phyloP scores from a whole-genome alignment of 2,329 filamentous ascomycete genomes.

The Ascochyta pisi region DNA sequence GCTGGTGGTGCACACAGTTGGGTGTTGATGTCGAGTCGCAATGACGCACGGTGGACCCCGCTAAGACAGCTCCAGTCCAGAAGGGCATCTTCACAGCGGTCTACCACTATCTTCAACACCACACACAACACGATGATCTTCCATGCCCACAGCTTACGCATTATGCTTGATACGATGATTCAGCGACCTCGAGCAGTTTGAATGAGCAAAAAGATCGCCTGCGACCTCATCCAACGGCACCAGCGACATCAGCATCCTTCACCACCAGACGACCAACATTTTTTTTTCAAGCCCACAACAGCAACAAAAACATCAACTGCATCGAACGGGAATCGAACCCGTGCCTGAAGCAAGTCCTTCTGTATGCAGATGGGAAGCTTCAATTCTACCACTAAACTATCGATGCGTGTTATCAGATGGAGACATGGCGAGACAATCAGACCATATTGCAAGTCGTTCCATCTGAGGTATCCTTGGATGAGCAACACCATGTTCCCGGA shows the following conservation, averaged over 20 bases:
- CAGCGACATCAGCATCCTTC: not conserved
- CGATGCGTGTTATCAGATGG: conserved; percentile 15
- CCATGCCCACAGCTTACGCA: too few species aligned
- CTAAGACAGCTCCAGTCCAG: conserved; percentile 3
- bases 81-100: not conserved
- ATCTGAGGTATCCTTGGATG: not conserved
- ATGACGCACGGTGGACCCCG: conserved; percentile 30
- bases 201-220: not conserved
- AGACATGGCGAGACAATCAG: not conserved
- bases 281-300: not conserved
- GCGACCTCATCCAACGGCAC: not conserved
- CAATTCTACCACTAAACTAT: conserved; percentile 44
- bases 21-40: conserved; percentile 9
- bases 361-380: conserved; percentile 34
- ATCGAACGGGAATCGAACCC: conserved; percentile 37
- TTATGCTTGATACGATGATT: not conserved
- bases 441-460: not conserved
- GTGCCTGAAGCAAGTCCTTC: conserved; percentile 30
- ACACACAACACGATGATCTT: not conserved
- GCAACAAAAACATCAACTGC: conserved; percentile 12
- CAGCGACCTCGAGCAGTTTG: not conserved
- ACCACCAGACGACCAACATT: not conserved
- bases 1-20: not conserved
- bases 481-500: not conserved
- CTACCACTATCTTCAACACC: conserved; percentile 1